Evolutionary conservation across 768 basidiomycete species (phyloP), one percentile per base, ranked within the genome.

Genomic region (Leccinum disarticulatum): DNA sequence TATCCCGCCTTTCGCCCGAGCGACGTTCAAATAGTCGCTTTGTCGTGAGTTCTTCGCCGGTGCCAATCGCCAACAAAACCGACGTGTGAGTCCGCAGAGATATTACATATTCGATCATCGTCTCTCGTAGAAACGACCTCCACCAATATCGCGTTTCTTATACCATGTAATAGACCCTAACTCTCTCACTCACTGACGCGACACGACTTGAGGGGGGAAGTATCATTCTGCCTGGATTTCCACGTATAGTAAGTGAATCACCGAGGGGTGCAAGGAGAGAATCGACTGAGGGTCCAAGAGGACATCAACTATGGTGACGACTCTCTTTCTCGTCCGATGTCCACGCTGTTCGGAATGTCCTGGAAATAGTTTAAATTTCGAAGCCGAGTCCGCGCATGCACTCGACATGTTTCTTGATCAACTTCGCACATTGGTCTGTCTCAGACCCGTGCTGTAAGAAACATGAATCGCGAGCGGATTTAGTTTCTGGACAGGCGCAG

Each of bases 351-450:
- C 38, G 17, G 17, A 38, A 17, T 38, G 38, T 1, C 38, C 17
- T 38, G 3, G 41, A 19, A 5, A 13, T 13, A 14, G 55, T 15
- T 59, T 78, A 91, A 10, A 91, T 73, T 66, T 93, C 91, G 83
- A 98, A 98, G 11, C 96, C 96, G 52, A 93, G 83, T 17, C 81
- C 77, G 43, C 87, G 82, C 97, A 99, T 99, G 79, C 97, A 99
- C 13, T 87, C 84, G 54, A 93, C 78, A 66, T 98, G 96, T 59
- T 80, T 83, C 68, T 85, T 81, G 4, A 99, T 83, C 50, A 94
- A 76, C 54, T 90, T 84, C 68, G 80, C 85, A 78, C 97, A 99
- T 70, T 89, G 87, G 59, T 87, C 88, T 58, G 84, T 81, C 6
- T 90, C 89, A 59, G 84, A 83, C 22, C 80, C 74, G 4, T 81